Conservation (phyloP, 208 protist genomes). For the Leishmania tropica region DNA sequence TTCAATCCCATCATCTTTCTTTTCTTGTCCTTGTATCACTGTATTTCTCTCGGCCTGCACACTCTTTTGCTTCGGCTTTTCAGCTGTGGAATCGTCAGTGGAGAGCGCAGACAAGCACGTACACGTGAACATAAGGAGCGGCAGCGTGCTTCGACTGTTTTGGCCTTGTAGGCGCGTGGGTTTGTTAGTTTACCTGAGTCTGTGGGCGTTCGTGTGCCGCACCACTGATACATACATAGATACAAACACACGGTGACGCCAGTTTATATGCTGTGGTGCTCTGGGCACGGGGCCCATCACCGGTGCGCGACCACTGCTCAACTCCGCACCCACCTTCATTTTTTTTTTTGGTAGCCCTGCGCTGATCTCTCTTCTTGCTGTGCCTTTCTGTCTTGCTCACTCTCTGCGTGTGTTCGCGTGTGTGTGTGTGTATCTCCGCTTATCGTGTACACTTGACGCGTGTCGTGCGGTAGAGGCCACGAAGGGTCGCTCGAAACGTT, state of each 20-base stretch:
- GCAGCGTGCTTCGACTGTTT: background rate
- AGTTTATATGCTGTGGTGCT: background rate
- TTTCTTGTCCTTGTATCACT: background rate
- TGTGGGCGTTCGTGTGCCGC: background rate
- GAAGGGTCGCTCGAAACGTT: background rate
- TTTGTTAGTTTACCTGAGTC: background rate
- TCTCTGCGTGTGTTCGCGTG: background rate
- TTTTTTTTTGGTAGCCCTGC: background rate
- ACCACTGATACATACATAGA: background rate
- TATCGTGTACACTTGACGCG: background rate
- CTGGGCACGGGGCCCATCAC: background rate
- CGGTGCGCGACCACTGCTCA: too few species aligned
- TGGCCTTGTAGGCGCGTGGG: background rate
- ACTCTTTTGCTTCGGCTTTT: background rate
- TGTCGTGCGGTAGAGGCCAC: background rate
- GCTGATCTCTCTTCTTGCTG: background rate
- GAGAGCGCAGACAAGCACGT: background rate
- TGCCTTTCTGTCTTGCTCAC: background rate
- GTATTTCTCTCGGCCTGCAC: background rate
- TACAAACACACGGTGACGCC: background rate
- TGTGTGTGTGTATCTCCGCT: background rate
- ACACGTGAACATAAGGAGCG: background rate
- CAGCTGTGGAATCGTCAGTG: background rate
- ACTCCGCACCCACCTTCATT: background rate
- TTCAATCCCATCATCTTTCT: background rate